These are phyloP conservation scores for Takakia lepidozioides DNA, from an alignment of 225 moss, liverwort and hornwort genomes.

Conservation along the genomic window DNA sequence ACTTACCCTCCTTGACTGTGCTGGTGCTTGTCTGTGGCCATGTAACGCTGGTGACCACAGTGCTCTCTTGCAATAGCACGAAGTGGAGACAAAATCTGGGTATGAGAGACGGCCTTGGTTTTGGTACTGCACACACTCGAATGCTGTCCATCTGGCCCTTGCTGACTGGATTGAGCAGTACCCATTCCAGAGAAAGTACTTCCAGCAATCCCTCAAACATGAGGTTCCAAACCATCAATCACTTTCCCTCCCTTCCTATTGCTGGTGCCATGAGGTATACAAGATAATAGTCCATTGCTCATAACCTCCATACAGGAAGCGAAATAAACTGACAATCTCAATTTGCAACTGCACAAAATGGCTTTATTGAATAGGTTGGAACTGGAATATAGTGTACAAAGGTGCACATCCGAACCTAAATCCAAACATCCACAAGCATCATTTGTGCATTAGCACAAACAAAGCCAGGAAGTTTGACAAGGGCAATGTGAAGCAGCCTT, in stretches of 20 bases:
- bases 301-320: no score
- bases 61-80: constrained; percentile 13
- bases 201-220: constrained; percentile 29
- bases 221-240: no score
- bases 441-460: not conserved
- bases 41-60: constrained; percentile 9
- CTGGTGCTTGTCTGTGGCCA: constrained; percentile 15
- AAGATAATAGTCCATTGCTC: no score
- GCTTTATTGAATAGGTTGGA: no score
- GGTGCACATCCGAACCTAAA: no score
- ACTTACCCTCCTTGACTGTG: constrained; percentile 23
- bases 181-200: constrained; percentile 39
- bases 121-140: constrained; percentile 4
- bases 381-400: not conserved
- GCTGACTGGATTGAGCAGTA: constrained; percentile 13
- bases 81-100: constrained; percentile 24
- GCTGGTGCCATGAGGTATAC: no score
- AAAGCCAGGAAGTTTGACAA: no score
- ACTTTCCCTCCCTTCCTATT: no score
- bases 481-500: no score
- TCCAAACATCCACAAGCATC: not conserved
- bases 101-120: constrained; percentile 14
- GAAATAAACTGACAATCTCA: no score
- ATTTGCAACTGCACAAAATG: no score
- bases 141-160: constrained; percentile 9